phyloP scores from a whole-genome alignment of 164 flowering plant genomes.

The Liquidambar formosana region DNA sequence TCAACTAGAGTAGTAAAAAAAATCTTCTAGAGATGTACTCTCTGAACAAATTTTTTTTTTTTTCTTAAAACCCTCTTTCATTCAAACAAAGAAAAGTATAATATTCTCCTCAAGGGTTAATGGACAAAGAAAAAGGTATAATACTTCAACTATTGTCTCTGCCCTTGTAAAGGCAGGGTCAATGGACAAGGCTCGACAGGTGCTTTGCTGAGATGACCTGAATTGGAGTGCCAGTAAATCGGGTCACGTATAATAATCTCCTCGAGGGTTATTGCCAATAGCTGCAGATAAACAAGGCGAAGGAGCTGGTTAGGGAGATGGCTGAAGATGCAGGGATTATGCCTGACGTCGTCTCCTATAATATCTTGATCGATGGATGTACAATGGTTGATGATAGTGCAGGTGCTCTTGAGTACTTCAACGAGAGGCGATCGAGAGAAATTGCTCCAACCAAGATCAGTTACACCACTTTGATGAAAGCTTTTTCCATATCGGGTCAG shows the following conservation, averaged over 20 bases:
- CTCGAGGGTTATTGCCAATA: neutral
- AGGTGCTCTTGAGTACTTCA: constrained; percentile 52
- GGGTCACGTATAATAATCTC: constrained; percentile 6
- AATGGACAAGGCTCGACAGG: neutral
- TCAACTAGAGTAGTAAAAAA: too few species aligned
- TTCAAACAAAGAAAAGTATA: too few species aligned
- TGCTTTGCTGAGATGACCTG: neutral
- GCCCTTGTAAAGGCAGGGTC: too few species aligned
- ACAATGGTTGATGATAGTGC: neutral
- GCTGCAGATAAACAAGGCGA: neutral
- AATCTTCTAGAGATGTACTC: too few species aligned
- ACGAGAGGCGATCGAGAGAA: constrained; percentile 81
- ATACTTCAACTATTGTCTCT: neutral
- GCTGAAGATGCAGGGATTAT: constrained; percentile 2
- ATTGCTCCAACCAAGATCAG: constrained; percentile 90
- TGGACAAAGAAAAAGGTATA: too few species aligned
- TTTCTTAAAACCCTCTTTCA: too few species aligned
- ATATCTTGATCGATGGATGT: constrained; percentile 42
- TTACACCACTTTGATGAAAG: constrained; percentile 96
- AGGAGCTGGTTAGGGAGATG: neutral
- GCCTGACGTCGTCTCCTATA: constrained; percentile 94
- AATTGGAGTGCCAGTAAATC: constrained; percentile 48
- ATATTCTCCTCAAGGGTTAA: too few species aligned
- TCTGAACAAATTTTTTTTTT: too few species aligned
- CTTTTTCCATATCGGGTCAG: constrained; percentile 77